phyloP scores from a whole-genome alignment of 768 basidiomycete genomes.

The Arthromyces matolae region DNA sequence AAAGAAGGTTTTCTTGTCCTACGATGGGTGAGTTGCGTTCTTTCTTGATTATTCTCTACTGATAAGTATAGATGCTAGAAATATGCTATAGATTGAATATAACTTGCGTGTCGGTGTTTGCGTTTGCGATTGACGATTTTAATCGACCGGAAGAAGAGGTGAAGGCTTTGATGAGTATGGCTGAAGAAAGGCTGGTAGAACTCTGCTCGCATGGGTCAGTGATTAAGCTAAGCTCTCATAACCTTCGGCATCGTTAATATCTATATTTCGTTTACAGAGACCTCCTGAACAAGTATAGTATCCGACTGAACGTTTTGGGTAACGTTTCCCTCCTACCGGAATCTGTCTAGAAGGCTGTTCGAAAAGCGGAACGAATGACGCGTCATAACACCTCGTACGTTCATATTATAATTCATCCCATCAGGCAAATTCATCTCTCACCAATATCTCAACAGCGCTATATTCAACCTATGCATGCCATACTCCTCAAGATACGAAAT shows the following conservation, averaged over 20 bases:
- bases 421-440: not conserved
- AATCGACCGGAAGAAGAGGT: slow-evolving; percentile 85
- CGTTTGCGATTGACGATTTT: slow-evolving; percentile 98
- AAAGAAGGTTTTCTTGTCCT: slow-evolving; percentile 84
- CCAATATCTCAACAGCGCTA: slow-evolving; percentile 54
- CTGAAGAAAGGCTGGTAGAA: slow-evolving; percentile 71
- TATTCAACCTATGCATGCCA: slow-evolving; percentile 90
- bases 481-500: slow-evolving; percentile 94
- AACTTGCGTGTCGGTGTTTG: slow-evolving; percentile 87
- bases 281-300: slow-evolving; percentile 75
- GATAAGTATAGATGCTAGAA: slow-evolving; percentile 68
- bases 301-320: slow-evolving; percentile 83
- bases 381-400: slow-evolving; percentile 63
- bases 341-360: slow-evolving; percentile 64
- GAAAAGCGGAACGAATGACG: slow-evolving; percentile 75
- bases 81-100: slow-evolving; percentile 79
- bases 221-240: not conserved
- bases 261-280: slow-evolving; percentile 54
- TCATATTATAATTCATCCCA: not conserved
- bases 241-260: not conserved
- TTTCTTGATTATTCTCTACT: not conserved
- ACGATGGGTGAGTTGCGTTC: slow-evolving; percentile 55
- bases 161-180: slow-evolving; percentile 80
- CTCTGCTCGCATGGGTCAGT: slow-evolving; percentile 78
- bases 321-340: slow-evolving; percentile 69